These are phyloP conservation scores for Colletotrichum shisoi DNA, from an alignment of 2,329 filamentous ascomycete species.

Conservation along the genomic window DNA sequence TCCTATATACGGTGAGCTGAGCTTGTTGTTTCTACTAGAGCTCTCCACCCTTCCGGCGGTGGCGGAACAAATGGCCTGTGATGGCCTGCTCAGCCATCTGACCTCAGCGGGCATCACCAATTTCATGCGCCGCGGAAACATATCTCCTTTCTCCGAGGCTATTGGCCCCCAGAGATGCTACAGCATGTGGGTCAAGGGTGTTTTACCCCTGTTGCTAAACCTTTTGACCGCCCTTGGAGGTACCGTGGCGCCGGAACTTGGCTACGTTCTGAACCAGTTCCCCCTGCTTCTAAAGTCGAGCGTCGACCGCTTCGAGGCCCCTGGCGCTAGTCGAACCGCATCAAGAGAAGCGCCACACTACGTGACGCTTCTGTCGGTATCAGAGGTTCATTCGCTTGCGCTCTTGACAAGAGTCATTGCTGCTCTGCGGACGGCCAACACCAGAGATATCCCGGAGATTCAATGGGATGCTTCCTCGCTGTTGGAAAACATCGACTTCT, in stretches of 20 bases:
- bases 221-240: constrained; percentile 82
- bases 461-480: constrained; percentile 77
- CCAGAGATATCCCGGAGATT: constrained; percentile 75
- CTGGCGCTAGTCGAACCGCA: constrained; percentile 62
- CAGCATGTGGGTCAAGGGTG: constrained; percentile 86
- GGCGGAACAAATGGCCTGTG: constrained; percentile 88
- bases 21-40: constrained; percentile 85
- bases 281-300: constrained; percentile 78
- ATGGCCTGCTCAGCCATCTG: constrained; percentile 81
- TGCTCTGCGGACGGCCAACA: constrained; percentile 69
- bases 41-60: constrained; percentile 81
- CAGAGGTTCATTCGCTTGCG: constrained; percentile 80
- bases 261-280: constrained; percentile 89
- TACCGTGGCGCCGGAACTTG: constrained; percentile 83
- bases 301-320: constrained; percentile 73
- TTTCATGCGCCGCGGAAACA: constrained; percentile 74
- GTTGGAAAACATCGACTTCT: constrained; percentile 84
- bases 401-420: constrained; percentile 77
- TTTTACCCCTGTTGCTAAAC: constrained; percentile 89
- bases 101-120: constrained; percentile 80
- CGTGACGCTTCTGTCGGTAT: constrained; percentile 75
- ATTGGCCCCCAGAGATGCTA: constrained; percentile 77
- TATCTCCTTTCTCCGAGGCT: constrained; percentile 80
- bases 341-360: constrained; percentile 63
- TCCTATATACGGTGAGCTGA: constrained; percentile 92